phyloP scores from a whole-genome alignment of 1,284 basidiomycete species.

The Hortiboletus rubellus region DNA sequence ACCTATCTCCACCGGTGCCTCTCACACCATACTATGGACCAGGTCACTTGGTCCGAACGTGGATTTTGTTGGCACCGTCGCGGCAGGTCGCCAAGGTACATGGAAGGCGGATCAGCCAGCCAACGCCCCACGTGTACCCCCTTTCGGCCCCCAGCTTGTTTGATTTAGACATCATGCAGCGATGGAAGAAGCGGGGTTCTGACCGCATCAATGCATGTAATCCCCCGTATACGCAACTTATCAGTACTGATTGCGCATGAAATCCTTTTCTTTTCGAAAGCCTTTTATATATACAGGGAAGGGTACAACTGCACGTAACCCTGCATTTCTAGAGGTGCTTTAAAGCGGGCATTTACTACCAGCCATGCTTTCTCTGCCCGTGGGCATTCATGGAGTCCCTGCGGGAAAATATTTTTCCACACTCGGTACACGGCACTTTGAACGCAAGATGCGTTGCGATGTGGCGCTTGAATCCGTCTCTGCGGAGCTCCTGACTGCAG shows the following conservation, averaged over 20 bases:
- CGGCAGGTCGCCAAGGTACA: neutral
- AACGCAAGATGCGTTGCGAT: neutral
- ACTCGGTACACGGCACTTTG: neutral
- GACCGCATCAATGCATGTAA: too few relatives aligned
- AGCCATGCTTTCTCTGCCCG: neutral
- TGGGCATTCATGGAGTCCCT: constrained; percentile 10
- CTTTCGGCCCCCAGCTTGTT: neutral
- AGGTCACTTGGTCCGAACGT: too few relatives aligned
- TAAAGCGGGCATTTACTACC: neutral
- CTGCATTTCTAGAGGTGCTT: too few relatives aligned
- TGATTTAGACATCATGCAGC: neutral
- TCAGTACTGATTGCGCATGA: neutral
- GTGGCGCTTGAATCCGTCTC: constrained; percentile 4
- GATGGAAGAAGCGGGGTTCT: too few relatives aligned
- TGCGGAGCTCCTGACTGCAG: neutral
- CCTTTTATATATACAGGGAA: neutral
- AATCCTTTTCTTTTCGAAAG: neutral
- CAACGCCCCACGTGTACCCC: neutral
- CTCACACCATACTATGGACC: too few relatives aligned
- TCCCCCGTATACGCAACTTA: too few relatives aligned
- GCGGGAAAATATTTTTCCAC: constrained; percentile 14
- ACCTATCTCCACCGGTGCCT: neutral
- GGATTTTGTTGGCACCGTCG: neutral
- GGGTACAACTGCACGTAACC: neutral
- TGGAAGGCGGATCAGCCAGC: neutral